Conservation (phyloP, 1,284 basidiomycete genomes). For the Paramarasmius palmivorus region DNA sequence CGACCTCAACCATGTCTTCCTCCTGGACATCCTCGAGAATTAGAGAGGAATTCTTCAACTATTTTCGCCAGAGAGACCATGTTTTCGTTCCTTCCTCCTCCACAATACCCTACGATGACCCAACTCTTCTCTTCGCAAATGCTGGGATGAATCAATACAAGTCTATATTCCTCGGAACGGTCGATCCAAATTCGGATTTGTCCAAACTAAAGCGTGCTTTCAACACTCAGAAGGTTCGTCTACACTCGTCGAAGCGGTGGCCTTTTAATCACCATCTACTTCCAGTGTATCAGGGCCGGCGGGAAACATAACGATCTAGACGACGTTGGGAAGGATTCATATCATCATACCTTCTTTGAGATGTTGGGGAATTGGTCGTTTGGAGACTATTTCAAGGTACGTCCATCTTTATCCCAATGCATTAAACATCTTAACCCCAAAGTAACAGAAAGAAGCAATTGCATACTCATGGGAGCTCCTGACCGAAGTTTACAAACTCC, state of each 20-base stretch:
- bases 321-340: conserved; percentile 97
- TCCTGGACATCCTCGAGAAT: conserved; percentile 76
- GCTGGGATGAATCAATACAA: conserved; percentile 99
- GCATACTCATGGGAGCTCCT: conserved; percentile 93
- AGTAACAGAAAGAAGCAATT: conserved; percentile 84
- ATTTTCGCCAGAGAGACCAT: conserved; percentile 80
- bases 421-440: conserved; percentile 2
- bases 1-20: neutral
- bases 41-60: conserved; percentile 74
- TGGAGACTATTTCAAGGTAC: conserved; percentile 97
- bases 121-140: conserved; percentile 96
- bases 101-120: conserved; percentile 96
- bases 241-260: neutral
- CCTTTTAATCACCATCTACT: neutral
- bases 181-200: conserved; percentile 89
- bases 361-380: conserved; percentile 99
- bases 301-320: conserved; percentile 99
- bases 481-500: conserved; percentile 86
- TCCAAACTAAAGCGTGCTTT: conserved; percentile 90
- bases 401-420: conserved; percentile 8
- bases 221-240: conserved; percentile 78
- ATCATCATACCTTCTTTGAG: conserved; percentile 98
- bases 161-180: conserved; percentile 93
- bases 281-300: conserved; percentile 91
- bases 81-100: conserved; percentile 93